A percentile compares a stretch with the other conserved stretches of the same genome.
phyloP scores from a whole-genome alignment of 2,329 filamentous ascomycete genomes.

The Rutstroemia sp. region DNA sequence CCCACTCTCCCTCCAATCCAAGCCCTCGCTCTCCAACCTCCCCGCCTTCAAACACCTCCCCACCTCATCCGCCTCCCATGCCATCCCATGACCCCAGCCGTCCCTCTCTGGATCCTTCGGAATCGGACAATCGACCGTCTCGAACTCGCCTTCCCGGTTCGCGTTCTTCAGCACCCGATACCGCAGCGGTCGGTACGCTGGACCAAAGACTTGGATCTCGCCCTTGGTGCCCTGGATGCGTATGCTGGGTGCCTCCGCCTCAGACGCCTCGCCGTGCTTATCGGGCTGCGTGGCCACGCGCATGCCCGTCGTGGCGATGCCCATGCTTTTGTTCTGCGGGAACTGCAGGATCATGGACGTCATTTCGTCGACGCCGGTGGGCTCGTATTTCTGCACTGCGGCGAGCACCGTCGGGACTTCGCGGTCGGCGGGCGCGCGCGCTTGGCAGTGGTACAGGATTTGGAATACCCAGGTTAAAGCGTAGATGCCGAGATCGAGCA shows the following conservation, averaged over 20 bases:
- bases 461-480: slow-evolving; percentile 65
- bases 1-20: slow-evolving; percentile 56
- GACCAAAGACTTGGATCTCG: slow-evolving; percentile 57
- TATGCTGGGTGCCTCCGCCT: slow-evolving; percentile 46
- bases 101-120: slow-evolving; percentile 34
- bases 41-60: slow-evolving; percentile 56
- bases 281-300: slow-evolving; percentile 43
- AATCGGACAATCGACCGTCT: slow-evolving; percentile 32
- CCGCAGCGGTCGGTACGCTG: slow-evolving; percentile 47
- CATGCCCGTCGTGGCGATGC: slow-evolving; percentile 49
- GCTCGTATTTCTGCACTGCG: slow-evolving; percentile 49
- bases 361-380: slow-evolving; percentile 55
- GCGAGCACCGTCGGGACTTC: slow-evolving; percentile 49
- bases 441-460: slow-evolving; percentile 60
- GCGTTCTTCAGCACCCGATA: slow-evolving; percentile 44
- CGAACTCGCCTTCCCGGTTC: slow-evolving; percentile 19
- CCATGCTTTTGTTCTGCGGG: slow-evolving; percentile 50
- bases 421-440: slow-evolving; percentile 16
- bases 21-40: slow-evolving; percentile 50
- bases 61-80: slow-evolving; percentile 64
- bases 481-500: slow-evolving; percentile 66
- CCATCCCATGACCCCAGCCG: slow-evolving; percentile 54
- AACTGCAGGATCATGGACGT: slow-evolving; percentile 58
- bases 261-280: slow-evolving; percentile 35
- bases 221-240: slow-evolving; percentile 59